These are phyloP conservation scores for Dipteronia dyeriana DNA, from an alignment of 345 rosid species.

Conservation along the genomic window DNA sequence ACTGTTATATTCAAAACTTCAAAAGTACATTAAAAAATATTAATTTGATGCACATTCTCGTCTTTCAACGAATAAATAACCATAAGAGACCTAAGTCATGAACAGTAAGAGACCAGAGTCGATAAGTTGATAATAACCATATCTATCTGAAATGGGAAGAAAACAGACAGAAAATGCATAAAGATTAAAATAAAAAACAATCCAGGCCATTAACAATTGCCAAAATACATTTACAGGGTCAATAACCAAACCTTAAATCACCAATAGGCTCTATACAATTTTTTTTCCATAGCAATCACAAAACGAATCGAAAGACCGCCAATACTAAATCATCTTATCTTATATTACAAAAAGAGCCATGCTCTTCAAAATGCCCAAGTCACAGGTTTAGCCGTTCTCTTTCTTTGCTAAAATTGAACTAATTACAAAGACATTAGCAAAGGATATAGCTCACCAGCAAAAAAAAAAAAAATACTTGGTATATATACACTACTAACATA, in stretches of 20 bases:
- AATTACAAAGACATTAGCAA: conserved; percentile 41
- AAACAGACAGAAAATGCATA: background rate
- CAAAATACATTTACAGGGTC: conserved; percentile 36
- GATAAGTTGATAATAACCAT: too few relatives aligned
- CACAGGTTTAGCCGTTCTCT: conserved; percentile 22
- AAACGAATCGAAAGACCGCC: conserved; percentile 21
- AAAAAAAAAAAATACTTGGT: conserved; percentile 15
- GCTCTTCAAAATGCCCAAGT: conserved; percentile 30
- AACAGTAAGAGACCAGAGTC: too few relatives aligned
- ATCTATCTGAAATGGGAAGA: background rate
- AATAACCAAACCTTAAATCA: conserved; percentile 35
- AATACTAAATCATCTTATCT: background rate
- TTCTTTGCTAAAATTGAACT: conserved; percentile 33
- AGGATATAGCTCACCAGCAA: conserved; percentile 27
- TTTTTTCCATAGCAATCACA: conserved; percentile 17
- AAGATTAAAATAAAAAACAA: background rate
- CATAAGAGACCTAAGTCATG: too few relatives aligned
- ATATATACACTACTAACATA: conserved; percentile 36
- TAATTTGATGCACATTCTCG: too few relatives aligned
- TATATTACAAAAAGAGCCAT: conserved; percentile 43
- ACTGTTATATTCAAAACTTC: too few relatives aligned
- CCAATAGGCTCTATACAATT: conserved; percentile 40
- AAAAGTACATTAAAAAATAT: too few relatives aligned
- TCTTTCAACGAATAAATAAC: too few relatives aligned
- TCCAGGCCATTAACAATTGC: conserved; percentile 18